A percentile compares a stretch with the other conserved stretches of the same genome.
These are phyloP conservation scores for Lactarius psammicola DNA, from an alignment of 768 basidiomycete species.

Conservation along the genomic window DNA sequence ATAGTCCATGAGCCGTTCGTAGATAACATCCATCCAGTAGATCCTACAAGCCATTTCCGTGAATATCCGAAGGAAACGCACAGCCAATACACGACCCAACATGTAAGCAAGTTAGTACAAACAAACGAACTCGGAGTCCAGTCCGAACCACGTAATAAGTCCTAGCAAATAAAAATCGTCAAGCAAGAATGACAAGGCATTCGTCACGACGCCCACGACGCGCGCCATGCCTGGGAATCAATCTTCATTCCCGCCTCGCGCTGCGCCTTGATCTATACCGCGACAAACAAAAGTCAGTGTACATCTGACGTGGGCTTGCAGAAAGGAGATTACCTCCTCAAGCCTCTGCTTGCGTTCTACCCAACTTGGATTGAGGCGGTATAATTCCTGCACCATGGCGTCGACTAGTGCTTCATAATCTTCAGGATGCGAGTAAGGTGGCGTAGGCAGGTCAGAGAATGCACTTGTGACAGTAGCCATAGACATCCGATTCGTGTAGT, in stretches of 20 bases:
- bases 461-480: conserved; percentile 16
- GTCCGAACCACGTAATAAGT: conserved; percentile 17
- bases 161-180: conserved; percentile 19
- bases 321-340: conserved; percentile 20
- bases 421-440: conserved; percentile 21
- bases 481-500: conserved; percentile 17
- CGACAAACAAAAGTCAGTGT: neutral
- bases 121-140: conserved; percentile 3
- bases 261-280: conserved; percentile 19
- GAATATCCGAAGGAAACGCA: neutral
- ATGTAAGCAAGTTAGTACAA: conserved; percentile 9
- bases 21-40: neutral
- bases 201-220: conserved; percentile 14
- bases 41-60: conserved; percentile 9
- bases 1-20: neutral
- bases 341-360: conserved; percentile 27
- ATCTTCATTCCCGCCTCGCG: conserved; percentile 20
- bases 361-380: conserved; percentile 27
- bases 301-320: neutral
- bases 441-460: conserved; percentile 14
- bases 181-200: neutral
- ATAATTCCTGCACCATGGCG: conserved; percentile 28
- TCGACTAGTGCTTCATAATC: conserved; percentile 26
- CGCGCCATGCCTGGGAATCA: conserved; percentile 18
- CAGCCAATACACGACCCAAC: neutral